These are phyloP conservation scores for Rhodotorula sp. DNA, from an alignment of 1,284 basidiomycete genomes.

Conservation along the genomic window DNA sequence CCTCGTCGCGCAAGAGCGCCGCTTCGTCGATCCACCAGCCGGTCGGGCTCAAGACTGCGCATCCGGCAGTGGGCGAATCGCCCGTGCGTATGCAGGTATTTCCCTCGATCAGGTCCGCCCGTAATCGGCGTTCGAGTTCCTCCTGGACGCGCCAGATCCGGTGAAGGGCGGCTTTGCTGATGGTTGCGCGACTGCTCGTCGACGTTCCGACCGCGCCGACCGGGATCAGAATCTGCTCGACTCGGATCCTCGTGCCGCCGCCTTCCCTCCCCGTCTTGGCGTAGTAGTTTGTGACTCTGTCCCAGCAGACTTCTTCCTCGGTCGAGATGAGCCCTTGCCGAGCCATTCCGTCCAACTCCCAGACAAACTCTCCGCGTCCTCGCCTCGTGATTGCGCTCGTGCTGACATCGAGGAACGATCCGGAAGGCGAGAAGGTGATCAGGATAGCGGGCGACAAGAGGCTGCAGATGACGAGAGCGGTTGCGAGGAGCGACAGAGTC, in stretches of 20 bases:
- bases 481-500: conserved; percentile 88
- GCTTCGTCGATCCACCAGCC: conserved; percentile 69
- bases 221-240: conserved; percentile 70
- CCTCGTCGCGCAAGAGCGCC: conserved; percentile 56
- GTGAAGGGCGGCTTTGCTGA: conserved; percentile 38
- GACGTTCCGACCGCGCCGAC: conserved; percentile 45
- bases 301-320: conserved; percentile 49
- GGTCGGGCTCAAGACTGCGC: conserved; percentile 53
- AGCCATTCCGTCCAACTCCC: conserved; percentile 36
- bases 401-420: conserved; percentile 23
- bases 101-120: conserved; percentile 1
- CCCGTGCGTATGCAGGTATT: conserved; percentile 26
- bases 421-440: conserved; percentile 63
- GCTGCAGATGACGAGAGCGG: conserved; percentile 89
- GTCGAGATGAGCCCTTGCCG: conserved; percentile 35
- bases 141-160: conserved; percentile 23
- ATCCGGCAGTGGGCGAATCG: neutral
- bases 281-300: conserved; percentile 61
- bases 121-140: conserved; percentile 35
- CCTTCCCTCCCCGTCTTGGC: conserved; percentile 19
- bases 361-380: conserved; percentile 32
- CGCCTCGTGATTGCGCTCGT: conserved; percentile 23
- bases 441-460: conserved; percentile 89
- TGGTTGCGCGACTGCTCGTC: conserved; percentile 20
- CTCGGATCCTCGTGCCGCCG: conserved; percentile 65